A percentile compares a stretch with the other conserved stretches of the same genome.
Conservation (phyloP, 805 yeast species). For the Kazachstania psychrophila region DNA sequence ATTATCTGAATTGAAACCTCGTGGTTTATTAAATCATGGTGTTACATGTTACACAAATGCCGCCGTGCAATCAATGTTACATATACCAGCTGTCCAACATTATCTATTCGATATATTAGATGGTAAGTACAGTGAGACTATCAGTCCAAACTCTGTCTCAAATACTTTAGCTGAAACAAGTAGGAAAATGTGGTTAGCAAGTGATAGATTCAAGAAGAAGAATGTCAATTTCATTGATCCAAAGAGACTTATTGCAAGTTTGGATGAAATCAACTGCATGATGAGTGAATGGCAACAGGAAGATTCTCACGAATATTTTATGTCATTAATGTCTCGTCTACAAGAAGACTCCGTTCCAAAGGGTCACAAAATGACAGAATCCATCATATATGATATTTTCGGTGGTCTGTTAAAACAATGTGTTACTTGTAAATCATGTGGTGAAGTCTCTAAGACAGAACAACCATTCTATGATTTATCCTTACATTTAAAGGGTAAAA, state of each 20-base stretch:
- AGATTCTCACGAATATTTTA: constrained; percentile 93
- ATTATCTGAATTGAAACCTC: constrained; percentile 37
- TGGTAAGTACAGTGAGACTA: constrained; percentile 39
- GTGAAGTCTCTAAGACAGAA: constrained; percentile 72
- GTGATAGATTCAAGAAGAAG: constrained; percentile 30
- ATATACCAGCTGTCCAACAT: constrained; percentile 83
- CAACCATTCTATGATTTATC: constrained; percentile 93
- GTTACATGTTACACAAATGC: constrained; percentile 96
- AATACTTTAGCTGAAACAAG: constrained; percentile 60
- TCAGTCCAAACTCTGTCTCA: constrained; percentile 52
- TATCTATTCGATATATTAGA: constrained; percentile 59
- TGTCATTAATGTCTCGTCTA: constrained; percentile 78
- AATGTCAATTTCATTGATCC: constrained; percentile 55
- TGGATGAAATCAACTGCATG: constrained; percentile 86
- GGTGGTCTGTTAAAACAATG: constrained; percentile 84
- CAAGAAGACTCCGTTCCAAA: constrained; percentile 91
- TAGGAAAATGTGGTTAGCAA: constrained; percentile 58
- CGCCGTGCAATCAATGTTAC: constrained; percentile 84
- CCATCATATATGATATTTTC: constrained; percentile 84
- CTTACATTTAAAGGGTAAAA: constrained; percentile 55
- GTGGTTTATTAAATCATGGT: constrained; percentile 80
- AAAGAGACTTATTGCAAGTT: constrained; percentile 54
- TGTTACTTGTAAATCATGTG: constrained; percentile 76
- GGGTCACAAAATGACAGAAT: constrained; percentile 72
- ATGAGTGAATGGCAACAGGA: constrained; percentile 98